A percentile compares a stretch with the other conserved stretches of the same genome.
Evolutionary conservation across 106 monocot species (phyloP).

Genomic region (Chionographis japonica): DNA sequence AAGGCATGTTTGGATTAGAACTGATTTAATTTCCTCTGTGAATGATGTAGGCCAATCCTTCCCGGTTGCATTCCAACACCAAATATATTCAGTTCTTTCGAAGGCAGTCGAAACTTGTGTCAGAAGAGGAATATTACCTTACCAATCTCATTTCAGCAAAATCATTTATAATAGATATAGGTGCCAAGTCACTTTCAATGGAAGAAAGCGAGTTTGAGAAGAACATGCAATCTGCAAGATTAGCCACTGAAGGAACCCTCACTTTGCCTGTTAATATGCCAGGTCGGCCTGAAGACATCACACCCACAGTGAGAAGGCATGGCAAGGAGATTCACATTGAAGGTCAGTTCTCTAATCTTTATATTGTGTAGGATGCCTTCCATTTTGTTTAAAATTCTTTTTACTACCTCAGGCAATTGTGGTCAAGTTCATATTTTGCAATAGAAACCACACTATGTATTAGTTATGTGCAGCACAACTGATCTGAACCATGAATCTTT

Average conservation of each 20-base stretch:
- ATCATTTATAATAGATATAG: slow-evolving; percentile 33
- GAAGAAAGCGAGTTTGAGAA: slow-evolving; percentile 33
- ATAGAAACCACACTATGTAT: too few relatives aligned
- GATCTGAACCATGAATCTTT: too few relatives aligned
- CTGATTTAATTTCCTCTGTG: too few relatives aligned
- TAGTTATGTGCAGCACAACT: too few relatives aligned
- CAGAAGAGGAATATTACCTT: slow-evolving; percentile 46
- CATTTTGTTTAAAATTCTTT: too few relatives aligned
- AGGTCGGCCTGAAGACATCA: neutral
- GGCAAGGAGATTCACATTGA: slow-evolving; percentile 13
- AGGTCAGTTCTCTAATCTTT: neutral
- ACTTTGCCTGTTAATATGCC: neutral
- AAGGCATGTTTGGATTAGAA: too few relatives aligned
- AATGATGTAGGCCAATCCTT: slow-evolving; percentile 15
- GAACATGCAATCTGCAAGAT: slow-evolving; percentile 30
- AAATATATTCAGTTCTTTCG: slow-evolving; percentile 26
- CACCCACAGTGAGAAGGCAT: slow-evolving; percentile 5
- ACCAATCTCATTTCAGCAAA: slow-evolving; percentile 34
- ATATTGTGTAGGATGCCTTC: too few relatives aligned
- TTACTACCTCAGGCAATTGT: too few relatives aligned
- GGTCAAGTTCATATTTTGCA: too few relatives aligned
- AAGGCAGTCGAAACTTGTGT: slow-evolving; percentile 32
- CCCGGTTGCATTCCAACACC: slow-evolving; percentile 11
- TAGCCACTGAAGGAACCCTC: slow-evolving; percentile 15
- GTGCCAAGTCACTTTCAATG: slow-evolving; percentile 39